A percentile compares a stretch with the other conserved stretches of the same genome.
Conservation (phyloP, 2,329 filamentous ascomycete species). For the Paracoccidioides brasiliensis region DNA sequence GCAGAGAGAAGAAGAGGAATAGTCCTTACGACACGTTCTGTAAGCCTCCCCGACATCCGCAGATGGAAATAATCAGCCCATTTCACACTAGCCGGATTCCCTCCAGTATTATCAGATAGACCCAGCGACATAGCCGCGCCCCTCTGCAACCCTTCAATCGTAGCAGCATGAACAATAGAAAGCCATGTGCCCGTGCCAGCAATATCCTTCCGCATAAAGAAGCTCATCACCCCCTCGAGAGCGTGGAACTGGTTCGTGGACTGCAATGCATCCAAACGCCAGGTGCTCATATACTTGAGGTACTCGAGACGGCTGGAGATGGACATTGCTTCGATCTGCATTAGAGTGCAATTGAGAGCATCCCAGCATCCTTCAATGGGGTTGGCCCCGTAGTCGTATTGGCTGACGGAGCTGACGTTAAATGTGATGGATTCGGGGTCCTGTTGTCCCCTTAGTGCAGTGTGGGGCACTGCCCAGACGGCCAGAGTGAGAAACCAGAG, state of each 20-base stretch:
- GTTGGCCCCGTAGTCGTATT: not conserved
- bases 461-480: not conserved
- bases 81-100: constrained; percentile 9
- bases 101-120: constrained; percentile 7
- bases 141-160: constrained; percentile 10
- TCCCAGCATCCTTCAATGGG: constrained; percentile 10
- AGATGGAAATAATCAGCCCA: constrained; percentile 12
- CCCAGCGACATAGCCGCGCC: constrained; percentile 12
- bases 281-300: constrained; percentile 14
- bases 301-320: constrained; percentile 13
- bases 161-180: constrained; percentile 13
- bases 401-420: not conserved
- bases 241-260: constrained; percentile 13
- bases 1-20: not conserved
- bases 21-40: constrained; percentile 8
- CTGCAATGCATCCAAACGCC: constrained; percentile 9
- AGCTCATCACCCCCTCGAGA: constrained; percentile 14
- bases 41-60: constrained; percentile 7
- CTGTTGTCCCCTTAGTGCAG: not conserved
- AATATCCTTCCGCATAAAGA: constrained; percentile 14
- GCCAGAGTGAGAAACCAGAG: constrained; percentile 5
- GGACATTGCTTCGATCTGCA: constrained; percentile 13
- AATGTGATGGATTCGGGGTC: not conserved
- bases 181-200: constrained; percentile 12
- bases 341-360: constrained; percentile 13